Evolutionary conservation across 805 yeast species (phyloP).

Genomic region (Candida suzukii): DNA sequence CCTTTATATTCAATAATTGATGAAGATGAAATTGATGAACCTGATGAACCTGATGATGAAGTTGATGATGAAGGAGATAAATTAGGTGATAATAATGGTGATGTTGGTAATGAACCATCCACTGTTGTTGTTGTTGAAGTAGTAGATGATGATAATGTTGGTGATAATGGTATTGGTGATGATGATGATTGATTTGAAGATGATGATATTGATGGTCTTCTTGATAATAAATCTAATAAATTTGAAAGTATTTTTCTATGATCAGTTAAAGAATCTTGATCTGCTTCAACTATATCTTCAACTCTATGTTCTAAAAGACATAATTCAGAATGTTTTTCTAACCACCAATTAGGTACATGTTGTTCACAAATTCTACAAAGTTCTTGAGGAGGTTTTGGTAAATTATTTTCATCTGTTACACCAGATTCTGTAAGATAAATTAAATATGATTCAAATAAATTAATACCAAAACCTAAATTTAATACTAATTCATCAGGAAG

Average conservation of each 20-base stretch:
- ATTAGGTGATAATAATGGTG: too few species aligned
- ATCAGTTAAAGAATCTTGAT: slow-evolving; percentile 73
- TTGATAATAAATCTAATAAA: slow-evolving; percentile 33
- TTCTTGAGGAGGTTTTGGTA: slow-evolving; percentile 77
- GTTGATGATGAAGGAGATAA: too few species aligned
- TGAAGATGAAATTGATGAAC: slow-evolving; percentile 5
- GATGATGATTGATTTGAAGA: slow-evolving; percentile 1
- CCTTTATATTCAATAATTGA: slow-evolving; percentile 50
- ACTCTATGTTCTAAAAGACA: slow-evolving; percentile 82
- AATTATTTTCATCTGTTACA: slow-evolving; percentile 50
- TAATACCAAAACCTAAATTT: slow-evolving; percentile 83
- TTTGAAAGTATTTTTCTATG: slow-evolving; percentile 47
- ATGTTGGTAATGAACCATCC: too few species aligned
- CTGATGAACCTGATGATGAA: slow-evolving; percentile 3
- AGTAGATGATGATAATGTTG: slow-evolving; percentile 13
- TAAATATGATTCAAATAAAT: slow-evolving; percentile 71
- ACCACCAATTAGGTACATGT: slow-evolving; percentile 92
- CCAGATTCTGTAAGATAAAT: slow-evolving; percentile 56
- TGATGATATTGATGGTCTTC: slow-evolving; percentile 20
- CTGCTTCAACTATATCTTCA: slow-evolving; percentile 64
- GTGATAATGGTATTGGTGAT: slow-evolving; percentile 4
- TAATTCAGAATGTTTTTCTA: slow-evolving; percentile 83
- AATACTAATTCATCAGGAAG: slow-evolving; percentile 66
- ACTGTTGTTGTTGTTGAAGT: too few species aligned
- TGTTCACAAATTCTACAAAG: slow-evolving; percentile 91